Percentiles rank a stretch among this genome's conserved stretches.
Conservation (phyloP, 148 eudicot genomes). For the Camellia japonica region DNA sequence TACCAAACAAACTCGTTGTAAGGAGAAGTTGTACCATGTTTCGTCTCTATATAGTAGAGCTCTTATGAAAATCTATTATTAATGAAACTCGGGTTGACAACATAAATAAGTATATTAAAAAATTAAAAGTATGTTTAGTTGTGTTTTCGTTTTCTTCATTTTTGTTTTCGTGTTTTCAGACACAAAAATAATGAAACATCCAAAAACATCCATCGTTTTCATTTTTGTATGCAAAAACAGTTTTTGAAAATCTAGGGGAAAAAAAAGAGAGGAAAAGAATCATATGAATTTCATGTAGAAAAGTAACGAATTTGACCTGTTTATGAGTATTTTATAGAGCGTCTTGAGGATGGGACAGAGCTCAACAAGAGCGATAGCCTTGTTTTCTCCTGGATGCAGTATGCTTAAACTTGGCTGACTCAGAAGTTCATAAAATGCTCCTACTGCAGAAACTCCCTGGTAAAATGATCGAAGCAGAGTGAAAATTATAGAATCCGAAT, state of each 20-base stretch:
- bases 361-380: slow-evolving; percentile 89
- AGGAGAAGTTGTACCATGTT: not conserved
- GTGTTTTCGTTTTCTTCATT: no score
- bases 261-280: not conserved
- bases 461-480: not conserved
- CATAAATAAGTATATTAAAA: not conserved
- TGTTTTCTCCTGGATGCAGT: slow-evolving; percentile 66
- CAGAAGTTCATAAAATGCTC: slow-evolving; percentile 84
- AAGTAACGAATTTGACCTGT: slow-evolving; percentile 43
- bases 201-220: no score
- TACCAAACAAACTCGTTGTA: not conserved
- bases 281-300: not conserved
- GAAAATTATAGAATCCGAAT: not conserved
- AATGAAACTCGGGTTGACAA: no score
- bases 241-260: no score
- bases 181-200: no score
- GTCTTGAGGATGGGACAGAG: slow-evolving; percentile 88
- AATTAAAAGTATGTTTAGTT: no score
- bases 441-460: slow-evolving; percentile 93
- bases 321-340: slow-evolving; percentile 69
- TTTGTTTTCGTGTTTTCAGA: no score
- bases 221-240: no score
- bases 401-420: slow-evolving; percentile 81
- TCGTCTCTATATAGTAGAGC: not conserved
- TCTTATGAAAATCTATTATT: not conserved